A percentile compares a stretch with the other conserved stretches of the same genome.
Conservation (phyloP, 176 grass and related monocot genomes). For the Tillandsia fasciculata region DNA sequence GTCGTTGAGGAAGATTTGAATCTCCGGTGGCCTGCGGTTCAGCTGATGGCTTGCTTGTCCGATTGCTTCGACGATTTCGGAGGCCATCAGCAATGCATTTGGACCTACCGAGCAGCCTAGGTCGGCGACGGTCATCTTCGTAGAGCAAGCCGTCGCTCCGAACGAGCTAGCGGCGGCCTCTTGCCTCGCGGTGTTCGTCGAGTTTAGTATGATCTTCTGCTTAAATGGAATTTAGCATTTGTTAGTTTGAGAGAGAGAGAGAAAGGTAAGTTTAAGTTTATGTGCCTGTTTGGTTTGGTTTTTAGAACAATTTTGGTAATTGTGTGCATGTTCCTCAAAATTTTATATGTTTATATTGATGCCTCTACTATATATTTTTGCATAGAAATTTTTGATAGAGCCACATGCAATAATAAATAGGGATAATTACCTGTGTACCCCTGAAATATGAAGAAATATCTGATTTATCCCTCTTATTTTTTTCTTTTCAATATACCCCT, state of each 20-base stretch:
- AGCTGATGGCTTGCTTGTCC: neutral
- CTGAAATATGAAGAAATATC: too few relatives aligned
- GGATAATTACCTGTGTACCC: too few relatives aligned
- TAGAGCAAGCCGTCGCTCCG: neutral
- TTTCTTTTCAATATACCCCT: too few relatives aligned
- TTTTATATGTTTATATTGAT: too few relatives aligned
- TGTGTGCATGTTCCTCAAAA: too few relatives aligned
- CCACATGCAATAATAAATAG: too few relatives aligned
- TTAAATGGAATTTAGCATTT: neutral
- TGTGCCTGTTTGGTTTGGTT: too few relatives aligned
- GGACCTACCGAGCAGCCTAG: conserved; percentile 39
- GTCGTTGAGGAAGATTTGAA: conserved; percentile 36
- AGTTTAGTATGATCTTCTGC: conserved; percentile 17
- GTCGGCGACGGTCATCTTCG: conserved; percentile 29
- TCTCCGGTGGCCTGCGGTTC: neutral
- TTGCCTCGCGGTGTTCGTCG: conserved; percentile 5
- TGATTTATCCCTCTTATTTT: too few relatives aligned
- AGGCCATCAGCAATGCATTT: conserved; percentile 21
- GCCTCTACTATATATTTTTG: too few relatives aligned
- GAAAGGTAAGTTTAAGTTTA: too few relatives aligned
- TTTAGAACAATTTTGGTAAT: too few relatives aligned
- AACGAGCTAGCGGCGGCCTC: conserved; percentile 4
- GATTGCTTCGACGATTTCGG: conserved; percentile 26
- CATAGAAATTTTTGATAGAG: too few relatives aligned
- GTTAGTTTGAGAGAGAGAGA: neutral